phyloP scores from a whole-genome alignment of 2,329 filamentous ascomycete species.

The Bertia moriformis region DNA sequence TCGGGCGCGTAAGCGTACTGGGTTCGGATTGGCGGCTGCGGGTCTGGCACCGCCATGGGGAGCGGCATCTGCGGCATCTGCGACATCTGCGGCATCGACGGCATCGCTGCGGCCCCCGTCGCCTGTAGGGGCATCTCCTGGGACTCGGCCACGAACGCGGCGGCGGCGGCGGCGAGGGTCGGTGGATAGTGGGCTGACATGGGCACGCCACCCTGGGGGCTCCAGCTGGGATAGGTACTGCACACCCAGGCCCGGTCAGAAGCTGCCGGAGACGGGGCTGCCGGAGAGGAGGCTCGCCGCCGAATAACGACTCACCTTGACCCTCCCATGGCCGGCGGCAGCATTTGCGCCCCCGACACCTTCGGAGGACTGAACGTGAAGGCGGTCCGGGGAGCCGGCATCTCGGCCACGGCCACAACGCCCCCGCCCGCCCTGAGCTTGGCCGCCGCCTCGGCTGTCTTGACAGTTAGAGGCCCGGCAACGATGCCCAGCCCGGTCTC shows the following conservation, averaged over 20 bases:
- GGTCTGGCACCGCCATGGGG: constrained; percentile 34
- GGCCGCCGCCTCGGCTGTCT: constrained; percentile 36
- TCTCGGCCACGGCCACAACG: constrained; percentile 19
- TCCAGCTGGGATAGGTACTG: too few relatives aligned
- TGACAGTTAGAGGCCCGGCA: constrained; percentile 36
- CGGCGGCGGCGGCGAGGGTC: constrained; percentile 32
- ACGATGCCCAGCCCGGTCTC: constrained; percentile 47
- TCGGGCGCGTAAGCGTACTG: constrained; percentile 11
- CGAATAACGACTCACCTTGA: constrained; percentile 33
- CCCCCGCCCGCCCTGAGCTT: constrained; percentile 29
- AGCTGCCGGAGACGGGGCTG: too few relatives aligned
- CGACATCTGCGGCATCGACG: constrained; percentile 33
- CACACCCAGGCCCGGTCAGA: too few relatives aligned
- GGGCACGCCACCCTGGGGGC: constrained; percentile 24
- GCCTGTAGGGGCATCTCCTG: constrained; percentile 35
- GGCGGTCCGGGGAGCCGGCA: constrained; percentile 38
- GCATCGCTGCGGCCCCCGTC: constrained; percentile 29
- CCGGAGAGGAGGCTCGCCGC: too few relatives aligned
- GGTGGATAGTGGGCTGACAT: constrained; percentile 28
- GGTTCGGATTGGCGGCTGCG: constrained; percentile 9
- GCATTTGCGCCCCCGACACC: constrained; percentile 33
- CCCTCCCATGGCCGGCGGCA: constrained; percentile 36
- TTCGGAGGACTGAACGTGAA: constrained; percentile 46
- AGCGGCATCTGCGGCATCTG: constrained; percentile 38
- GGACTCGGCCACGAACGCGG: constrained; percentile 32